A percentile compares a stretch with the other conserved stretches of the same genome.
Evolutionary conservation across 768 basidiomycete genomes (phyloP).

Genomic region (Kwoniella sp.): DNA sequence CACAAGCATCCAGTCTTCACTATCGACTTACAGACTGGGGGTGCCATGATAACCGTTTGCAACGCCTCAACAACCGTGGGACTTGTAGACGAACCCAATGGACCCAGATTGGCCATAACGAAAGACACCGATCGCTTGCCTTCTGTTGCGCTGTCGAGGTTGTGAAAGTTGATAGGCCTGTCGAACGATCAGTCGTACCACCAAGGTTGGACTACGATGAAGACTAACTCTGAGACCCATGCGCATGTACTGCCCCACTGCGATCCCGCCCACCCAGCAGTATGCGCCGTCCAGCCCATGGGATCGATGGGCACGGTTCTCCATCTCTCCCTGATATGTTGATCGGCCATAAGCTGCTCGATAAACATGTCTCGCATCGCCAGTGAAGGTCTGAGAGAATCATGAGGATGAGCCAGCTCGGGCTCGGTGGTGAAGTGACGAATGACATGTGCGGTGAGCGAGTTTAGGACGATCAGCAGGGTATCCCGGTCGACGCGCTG

Average conservation of each 20-base stretch:
- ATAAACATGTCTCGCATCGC: conserved; percentile 26
- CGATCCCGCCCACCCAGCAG: conserved; percentile 24
- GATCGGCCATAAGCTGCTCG: conserved; percentile 14
- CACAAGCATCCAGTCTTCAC: not conserved
- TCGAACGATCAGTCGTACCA: not conserved
- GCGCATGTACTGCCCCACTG: conserved; percentile 16
- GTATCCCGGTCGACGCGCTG: conserved; percentile 8
- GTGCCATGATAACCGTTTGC: conserved; percentile 8
- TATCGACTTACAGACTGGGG: conserved; percentile 20
- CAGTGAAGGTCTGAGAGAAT: conserved; percentile 16
- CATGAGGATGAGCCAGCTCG: conserved; percentile 14
- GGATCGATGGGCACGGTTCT: conserved; percentile 3
- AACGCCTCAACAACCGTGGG: conserved; percentile 12
- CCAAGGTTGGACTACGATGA: not conserved
- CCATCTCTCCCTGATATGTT: not conserved
- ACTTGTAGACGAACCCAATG: not conserved
- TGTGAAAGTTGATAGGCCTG: conserved; percentile 33
- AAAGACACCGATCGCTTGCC: conserved; percentile 18
- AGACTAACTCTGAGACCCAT: conserved; percentile 37
- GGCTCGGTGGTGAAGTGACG: conserved; percentile 19
- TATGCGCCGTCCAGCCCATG: conserved; percentile 18
- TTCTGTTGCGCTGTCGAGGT: conserved; percentile 27
- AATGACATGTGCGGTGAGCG: conserved; percentile 32
- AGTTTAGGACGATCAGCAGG: conserved; percentile 24
- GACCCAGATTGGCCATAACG: conserved; percentile 19